These are phyloP conservation scores for Linaria vulgaris DNA, from an alignment of 257 asterid species.

Conservation along the genomic window DNA sequence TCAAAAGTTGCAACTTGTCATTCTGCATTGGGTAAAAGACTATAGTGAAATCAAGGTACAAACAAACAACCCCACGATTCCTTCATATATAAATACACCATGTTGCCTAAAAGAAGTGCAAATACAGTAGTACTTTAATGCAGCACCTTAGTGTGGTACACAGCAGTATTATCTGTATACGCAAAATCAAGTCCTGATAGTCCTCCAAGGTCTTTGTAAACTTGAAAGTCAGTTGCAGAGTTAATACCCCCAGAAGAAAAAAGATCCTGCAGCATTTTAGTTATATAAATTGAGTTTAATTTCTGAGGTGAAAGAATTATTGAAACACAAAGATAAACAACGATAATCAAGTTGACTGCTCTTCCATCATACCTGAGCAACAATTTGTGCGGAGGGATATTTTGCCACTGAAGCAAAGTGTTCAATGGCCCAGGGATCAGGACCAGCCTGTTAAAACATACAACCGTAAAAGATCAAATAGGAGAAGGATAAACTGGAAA, in stretches of 20 bases:
- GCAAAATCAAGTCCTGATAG: slow-evolving; percentile 99
- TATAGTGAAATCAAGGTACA: background rate
- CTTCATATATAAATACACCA: background rate
- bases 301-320: slow-evolving; percentile 10
- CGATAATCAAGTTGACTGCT: slow-evolving; percentile 9
- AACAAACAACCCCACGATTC: background rate
- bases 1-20: slow-evolving; percentile 76
- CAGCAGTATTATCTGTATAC: slow-evolving; percentile 74
- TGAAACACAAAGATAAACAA: background rate
- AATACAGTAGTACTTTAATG: slow-evolving; percentile 4
- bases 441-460: slow-evolving; percentile 78
- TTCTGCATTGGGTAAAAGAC: slow-evolving; percentile 52
- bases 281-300: slow-evolving; percentile 26
- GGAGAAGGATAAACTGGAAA: slow-evolving; percentile 8
- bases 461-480: slow-evolving; percentile 16
- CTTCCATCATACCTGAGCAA: slow-evolving; percentile 63
- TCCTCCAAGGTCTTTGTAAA: slow-evolving; percentile 85
- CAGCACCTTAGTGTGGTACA: slow-evolving; percentile 91
- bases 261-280: slow-evolving; percentile 64
- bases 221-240: slow-evolving; percentile 95
- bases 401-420: slow-evolving; percentile 78
- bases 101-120: background rate
- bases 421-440: slow-evolving; percentile 95
- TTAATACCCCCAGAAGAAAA: slow-evolving; percentile 85
- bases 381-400: slow-evolving; percentile 85